Evolutionary conservation across 176 grass and related monocot genomes (phyloP), one percentile per base, ranked within the genome.

Genomic region (Luzula sylvatica): DNA sequence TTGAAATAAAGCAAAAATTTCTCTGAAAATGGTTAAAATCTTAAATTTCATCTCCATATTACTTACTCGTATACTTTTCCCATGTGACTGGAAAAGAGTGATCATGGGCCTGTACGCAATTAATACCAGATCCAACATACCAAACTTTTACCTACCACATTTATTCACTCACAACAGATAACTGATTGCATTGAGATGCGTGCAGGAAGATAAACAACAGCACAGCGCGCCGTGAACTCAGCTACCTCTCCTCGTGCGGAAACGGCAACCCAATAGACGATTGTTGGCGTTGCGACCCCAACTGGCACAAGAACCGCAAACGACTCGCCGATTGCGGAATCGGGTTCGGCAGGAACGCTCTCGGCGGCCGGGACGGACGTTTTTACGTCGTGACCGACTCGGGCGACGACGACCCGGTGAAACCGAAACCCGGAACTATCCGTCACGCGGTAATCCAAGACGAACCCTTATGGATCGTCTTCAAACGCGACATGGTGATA

Each of bases 401-500:
- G 0, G 29, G 76, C n/a, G 86, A 92, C 28, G 59, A 92, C 3
- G 69, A 92, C 38, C 55, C 65, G 0, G 73, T 92, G 3, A 81
- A 74, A 68, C 86, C 86, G 14, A 72, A 53, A 57, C 26, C 64
- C 26, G 86, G 86, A 48, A 92, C 86, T 0, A 80, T 92, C 23
- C 86, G 86, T 15, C 38, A 85, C 24, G 86, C 50, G 16, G 86
- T 81, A 58, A 78, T 92, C 61, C 76, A 71, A 70, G 81, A 92
- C 0, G 73, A 92, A 72, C 86, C 86, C 7, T 69, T 89, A n/a
- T 89, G 86, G 86, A 89, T 89, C 79, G 48, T 89, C 79, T 89
- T 89, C 72, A 65, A 76, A 67, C 86, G 80, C 30, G 86, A 89
- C 80, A 89, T 89, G 86, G 30, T 35, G 9, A 35, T 35, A 35